phyloP scores from a whole-genome alignment of 352 stramenopile genomes.

The Phytophthora macrochlamydospora region DNA sequence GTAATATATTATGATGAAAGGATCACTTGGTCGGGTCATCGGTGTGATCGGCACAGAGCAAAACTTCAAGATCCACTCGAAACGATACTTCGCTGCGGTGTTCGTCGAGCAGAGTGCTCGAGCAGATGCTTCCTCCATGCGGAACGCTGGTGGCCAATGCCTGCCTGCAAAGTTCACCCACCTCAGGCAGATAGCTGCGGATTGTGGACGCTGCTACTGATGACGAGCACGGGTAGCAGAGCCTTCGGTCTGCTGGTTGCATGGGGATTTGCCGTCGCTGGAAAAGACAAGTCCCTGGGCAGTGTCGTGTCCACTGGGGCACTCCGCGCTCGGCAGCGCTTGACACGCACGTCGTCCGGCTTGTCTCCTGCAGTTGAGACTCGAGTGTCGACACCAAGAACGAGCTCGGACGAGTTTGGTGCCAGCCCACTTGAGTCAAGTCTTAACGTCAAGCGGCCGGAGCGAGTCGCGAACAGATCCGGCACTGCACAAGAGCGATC shows the following conservation, averaged over 20 bases:
- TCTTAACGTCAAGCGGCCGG: constrained; percentile 26
- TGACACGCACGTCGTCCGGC: background rate
- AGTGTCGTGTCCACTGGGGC: background rate
- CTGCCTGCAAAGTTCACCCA: too few relatives aligned
- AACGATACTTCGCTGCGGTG: too few relatives aligned
- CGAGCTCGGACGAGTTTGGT: background rate
- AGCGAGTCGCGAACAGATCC: background rate
- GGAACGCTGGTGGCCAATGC: too few relatives aligned
- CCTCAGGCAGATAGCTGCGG: background rate
- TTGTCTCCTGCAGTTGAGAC: too few relatives aligned
- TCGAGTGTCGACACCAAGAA: constrained; percentile 12
- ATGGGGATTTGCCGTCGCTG: constrained; percentile 21
- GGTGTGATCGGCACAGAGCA: too few relatives aligned
- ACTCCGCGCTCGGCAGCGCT: background rate
- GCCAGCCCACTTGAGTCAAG: constrained; percentile 2
- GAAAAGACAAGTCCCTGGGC: constrained; percentile 15
- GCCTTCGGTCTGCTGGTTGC: constrained; percentile 12
- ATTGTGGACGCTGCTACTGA: background rate
- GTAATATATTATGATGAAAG: constrained; percentile 51
- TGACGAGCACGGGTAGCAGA: constrained; percentile 15
- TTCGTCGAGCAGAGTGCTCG: too few relatives aligned
- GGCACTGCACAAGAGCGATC: constrained; percentile 27
- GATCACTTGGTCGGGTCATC: constrained; percentile 16
- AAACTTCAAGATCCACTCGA: too few relatives aligned
- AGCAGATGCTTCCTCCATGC: too few relatives aligned